These are phyloP conservation scores for Beauveria sp. DNA, from an alignment of 2,329 filamentous ascomycete genomes.

Conservation along the genomic window DNA sequence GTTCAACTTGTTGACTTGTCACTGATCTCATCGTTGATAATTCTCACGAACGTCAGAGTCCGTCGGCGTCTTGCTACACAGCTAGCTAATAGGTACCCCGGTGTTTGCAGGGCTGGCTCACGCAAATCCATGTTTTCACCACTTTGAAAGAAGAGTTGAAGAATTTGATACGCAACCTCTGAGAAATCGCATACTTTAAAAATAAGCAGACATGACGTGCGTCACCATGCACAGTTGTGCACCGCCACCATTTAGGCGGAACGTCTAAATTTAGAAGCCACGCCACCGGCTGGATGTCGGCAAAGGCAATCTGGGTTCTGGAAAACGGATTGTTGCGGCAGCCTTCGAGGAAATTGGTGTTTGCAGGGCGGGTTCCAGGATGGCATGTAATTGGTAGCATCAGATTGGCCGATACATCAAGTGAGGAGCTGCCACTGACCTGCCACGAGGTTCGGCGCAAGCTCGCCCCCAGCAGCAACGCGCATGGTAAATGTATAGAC, in stretches of 20 bases:
- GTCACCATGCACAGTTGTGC: conserved; percentile 1
- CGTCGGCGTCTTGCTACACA: too few relatives aligned
- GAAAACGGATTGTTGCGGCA: not conserved
- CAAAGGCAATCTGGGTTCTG: not conserved
- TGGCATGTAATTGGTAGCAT: not conserved
- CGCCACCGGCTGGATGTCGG: not conserved
- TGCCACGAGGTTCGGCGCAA: not conserved
- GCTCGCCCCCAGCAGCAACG: not conserved
- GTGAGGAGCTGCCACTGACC: not conserved
- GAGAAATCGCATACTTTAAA: not conserved
- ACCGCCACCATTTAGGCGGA: conserved; percentile 8
- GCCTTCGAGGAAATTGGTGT: not conserved
- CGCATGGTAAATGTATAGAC: not conserved
- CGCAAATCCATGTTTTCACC: too few relatives aligned
- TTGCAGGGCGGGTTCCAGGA: not conserved
- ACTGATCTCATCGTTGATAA: too few relatives aligned
- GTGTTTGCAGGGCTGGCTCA: too few relatives aligned
- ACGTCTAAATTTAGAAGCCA: conserved; percentile 9
- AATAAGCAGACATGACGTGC: not conserved
- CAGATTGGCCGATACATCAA: not conserved
- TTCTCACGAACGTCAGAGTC: too few relatives aligned
- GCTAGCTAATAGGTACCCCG: too few relatives aligned
- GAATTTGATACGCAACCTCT: not conserved
- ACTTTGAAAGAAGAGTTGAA: not conserved
- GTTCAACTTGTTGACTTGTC: too few relatives aligned